These are phyloP conservation scores for Septoria petroselini DNA, from an alignment of 2,329 filamentous ascomycete genomes.

Conservation along the genomic window DNA sequence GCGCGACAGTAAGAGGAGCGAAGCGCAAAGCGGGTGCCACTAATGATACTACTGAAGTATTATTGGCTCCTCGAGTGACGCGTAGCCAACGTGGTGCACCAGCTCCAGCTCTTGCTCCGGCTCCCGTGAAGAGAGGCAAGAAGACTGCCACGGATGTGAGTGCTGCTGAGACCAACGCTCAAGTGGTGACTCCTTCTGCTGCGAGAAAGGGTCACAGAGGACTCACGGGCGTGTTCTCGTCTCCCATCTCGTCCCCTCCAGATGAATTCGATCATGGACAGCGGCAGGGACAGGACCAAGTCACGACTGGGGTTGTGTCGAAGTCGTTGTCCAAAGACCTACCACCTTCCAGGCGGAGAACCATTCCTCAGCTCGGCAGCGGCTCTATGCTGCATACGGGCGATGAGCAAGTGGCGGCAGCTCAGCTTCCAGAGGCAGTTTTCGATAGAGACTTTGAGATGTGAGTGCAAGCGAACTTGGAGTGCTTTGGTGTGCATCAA, in stretches of 20 bases:
- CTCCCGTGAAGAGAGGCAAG: background rate
- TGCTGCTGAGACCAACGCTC: too few relatives aligned
- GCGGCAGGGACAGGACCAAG: too few relatives aligned
- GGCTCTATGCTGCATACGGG: too few relatives aligned
- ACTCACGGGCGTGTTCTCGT: conserved; percentile 6
- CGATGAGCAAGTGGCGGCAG: too few relatives aligned
- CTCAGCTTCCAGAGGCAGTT: too few relatives aligned
- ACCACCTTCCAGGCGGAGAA: too few relatives aligned
- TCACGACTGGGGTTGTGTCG: too few relatives aligned
- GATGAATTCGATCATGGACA: conserved; percentile 19
- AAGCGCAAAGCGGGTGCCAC: conserved; percentile 12
- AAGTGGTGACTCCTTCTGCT: background rate
- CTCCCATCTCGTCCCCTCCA: conserved; percentile 2
- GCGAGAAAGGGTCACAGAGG: conserved; percentile 1
- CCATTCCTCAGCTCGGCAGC: too few relatives aligned
- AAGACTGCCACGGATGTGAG: background rate
- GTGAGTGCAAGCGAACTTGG: conserved; percentile 54
- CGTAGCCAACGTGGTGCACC: background rate
- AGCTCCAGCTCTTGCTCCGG: background rate
- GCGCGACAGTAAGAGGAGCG: background rate
- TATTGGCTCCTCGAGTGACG: background rate
- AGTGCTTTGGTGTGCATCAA: too few relatives aligned
- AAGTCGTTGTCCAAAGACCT: too few relatives aligned
- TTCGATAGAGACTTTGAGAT: conserved; percentile 5
- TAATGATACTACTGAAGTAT: conserved; percentile 2